Evolutionary conservation across 257 asterid species (phyloP).

Genomic region (Scutellaria galericulata): DNA sequence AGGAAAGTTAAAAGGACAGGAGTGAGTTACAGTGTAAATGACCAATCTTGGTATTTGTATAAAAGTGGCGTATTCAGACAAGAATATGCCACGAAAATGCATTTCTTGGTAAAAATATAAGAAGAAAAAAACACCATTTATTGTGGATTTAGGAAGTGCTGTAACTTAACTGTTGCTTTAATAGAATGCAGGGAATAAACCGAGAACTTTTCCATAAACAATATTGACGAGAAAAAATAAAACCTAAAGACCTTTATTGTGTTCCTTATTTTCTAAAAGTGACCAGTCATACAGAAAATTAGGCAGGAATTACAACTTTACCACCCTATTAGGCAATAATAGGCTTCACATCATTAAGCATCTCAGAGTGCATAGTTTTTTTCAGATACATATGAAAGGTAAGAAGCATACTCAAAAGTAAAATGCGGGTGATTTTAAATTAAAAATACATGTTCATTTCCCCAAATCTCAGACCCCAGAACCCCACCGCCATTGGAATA

Average conservation of each 20-base stretch:
- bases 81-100: slow-evolving; percentile 20
- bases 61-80: background rate
- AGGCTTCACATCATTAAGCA: background rate
- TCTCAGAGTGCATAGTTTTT: slow-evolving; percentile 10
- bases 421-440: background rate
- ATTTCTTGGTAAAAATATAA: background rate
- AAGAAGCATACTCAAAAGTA: slow-evolving; percentile 4
- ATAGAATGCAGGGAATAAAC: background rate
- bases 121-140: background rate
- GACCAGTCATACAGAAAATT: background rate
- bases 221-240: background rate
- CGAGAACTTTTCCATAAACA: background rate
- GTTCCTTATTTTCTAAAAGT: background rate
- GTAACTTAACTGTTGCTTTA: background rate
- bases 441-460: background rate
- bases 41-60: background rate
- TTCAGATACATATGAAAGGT: background rate
- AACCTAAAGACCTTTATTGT: background rate
- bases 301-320: slow-evolving; percentile 1
- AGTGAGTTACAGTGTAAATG: slow-evolving; percentile 20
- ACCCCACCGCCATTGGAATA: slow-evolving; percentile 3
- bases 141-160: slow-evolving; percentile 17
- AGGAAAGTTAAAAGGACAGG: slow-evolving; percentile 1
- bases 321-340: slow-evolving; percentile 7
- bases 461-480: slow-evolving; percentile 1